Evolutionary conservation across 306 rosid species (phyloP).

Genomic region (Vachellia collinsii): DNA sequence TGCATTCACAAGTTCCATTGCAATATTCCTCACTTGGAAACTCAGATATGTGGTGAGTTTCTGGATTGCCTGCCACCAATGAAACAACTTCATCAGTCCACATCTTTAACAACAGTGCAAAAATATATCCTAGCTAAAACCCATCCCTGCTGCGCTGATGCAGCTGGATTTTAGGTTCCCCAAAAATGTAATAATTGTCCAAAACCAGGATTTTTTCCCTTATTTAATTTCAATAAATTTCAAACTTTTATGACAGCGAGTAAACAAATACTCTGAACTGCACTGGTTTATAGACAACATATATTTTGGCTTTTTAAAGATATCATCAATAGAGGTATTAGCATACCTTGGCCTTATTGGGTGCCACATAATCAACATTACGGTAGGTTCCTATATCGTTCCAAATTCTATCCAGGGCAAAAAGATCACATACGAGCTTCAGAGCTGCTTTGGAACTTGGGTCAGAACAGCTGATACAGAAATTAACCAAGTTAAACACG

Average conservation of each 20-base stretch:
- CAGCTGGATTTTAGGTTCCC: background rate
- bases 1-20: constrained; percentile 79
- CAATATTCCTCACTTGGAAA: constrained; percentile 88
- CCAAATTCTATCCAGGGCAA: constrained; percentile 95
- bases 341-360: constrained; percentile 95
- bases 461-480: constrained; percentile 71
- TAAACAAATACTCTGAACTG: background rate
- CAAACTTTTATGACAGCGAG: background rate
- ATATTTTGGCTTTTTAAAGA: background rate
- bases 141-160: background rate
- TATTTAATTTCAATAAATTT: constrained; percentile 2
- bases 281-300: background rate
- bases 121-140: background rate
- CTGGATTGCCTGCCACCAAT: constrained; percentile 78
- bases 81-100: constrained; percentile 21
- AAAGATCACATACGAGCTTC: constrained; percentile 90
- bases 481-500: constrained; percentile 31
- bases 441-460: constrained; percentile 79
- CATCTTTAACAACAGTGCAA: background rate
- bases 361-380: constrained; percentile 93
- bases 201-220: too few relatives aligned
- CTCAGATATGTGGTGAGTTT: constrained; percentile 81
- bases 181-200: background rate
- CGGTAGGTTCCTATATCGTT: constrained; percentile 98
- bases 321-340: constrained; percentile 7